Evolutionary conservation across 257 asterid species (phyloP), one percentile per base, ranked within the genome.

Genomic region (Primulina tabacum): DNA sequence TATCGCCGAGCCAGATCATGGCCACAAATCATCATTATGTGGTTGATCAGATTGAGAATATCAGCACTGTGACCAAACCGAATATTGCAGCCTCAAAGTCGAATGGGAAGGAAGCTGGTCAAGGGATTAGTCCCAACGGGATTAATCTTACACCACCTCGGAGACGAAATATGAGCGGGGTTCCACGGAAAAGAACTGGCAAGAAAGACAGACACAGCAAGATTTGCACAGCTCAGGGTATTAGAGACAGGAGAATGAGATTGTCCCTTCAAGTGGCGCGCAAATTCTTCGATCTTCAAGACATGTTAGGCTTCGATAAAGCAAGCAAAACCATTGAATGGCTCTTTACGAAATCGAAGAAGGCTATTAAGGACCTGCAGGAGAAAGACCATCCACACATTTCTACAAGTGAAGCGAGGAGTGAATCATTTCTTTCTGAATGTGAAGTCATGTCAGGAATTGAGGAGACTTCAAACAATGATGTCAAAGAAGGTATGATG

Each of bases 241-340:
- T 89, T 38, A 74, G 96, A 34, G 96, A 87, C 38, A 29, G 96
- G 32, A 67, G 96, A 38, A 89, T 89, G 96, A 74, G 96, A 28
- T 71, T 89, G 7, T 89, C 96, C 3, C 85, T 86, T 8, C 93
- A 83, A 72, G 84, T 83, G 24, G 96, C 96, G 0, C 79, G 96
- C 0, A 89, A 85, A 55, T 89, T 89, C 80, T 89, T 89, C 71
- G 93, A 89, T 77, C 86, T 89, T 4, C 96, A 89, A 75, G 96
- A 89, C 70, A 75, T 85, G 89, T 68, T 89, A 14, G 93, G 93
- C 8, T 87, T 77, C 8, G 96, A 89, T 57, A 89, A 89, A 18
- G 93, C 93, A 0, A 89, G 96, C 84, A 83, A 89, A 28, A 89
- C 96, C 1, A 89, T 89, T 0, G 96, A 87, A 76, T 89, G 96